Evolutionary conservation across 176 grass and related monocot species (phyloP), one percentile per base, ranked within the genome.

Genomic region (Olyra latifolia): DNA sequence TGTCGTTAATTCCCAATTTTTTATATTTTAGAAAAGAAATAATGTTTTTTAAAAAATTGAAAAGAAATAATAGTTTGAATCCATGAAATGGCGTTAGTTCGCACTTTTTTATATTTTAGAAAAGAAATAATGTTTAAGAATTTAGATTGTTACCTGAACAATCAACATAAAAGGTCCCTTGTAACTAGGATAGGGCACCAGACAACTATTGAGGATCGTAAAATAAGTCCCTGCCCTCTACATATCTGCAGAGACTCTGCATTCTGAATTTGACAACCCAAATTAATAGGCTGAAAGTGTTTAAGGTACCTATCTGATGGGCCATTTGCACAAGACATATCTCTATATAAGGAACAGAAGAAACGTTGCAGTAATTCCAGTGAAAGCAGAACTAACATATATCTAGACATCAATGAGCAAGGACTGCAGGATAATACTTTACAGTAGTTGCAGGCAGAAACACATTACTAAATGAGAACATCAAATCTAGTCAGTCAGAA

Each of bases 251-350:
- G 56, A 83, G 15, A 45, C 3, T 57, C 72, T 59, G 6, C 41
- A 75, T 55, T 75, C 5, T 58, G 10, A 66, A 81, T 28, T 52
- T 42, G 67, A 16, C 49, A 85, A 45, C 39, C 14, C 9, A 87
- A 44, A 44, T 52, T 75, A 53, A 49, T 49, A 81, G 62, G 72
- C 13, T 49, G 22, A 84, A 84, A 39, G 10, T 60, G 54, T 78
- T 85, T 57, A 40, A 71, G 16, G 24, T 48, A 76, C 62, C 50
- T 47, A 79, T 71, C 25, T 80, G 25, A 86, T 79, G 35, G 7
- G 45, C 17, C 56, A 44, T 85, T 43, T 43, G 11, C 35, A 63
- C 10, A 59, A 29, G 39, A 22, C 10, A 10, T 54, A 35, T 64
- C 27, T 39, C 76, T 53, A 53, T 53, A 45, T 39, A 69, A 39